Evolutionary conservation across 225 moss, liverwort and hornwort genomes (phyloP).

Genomic region (Neckera pumila): DNA sequence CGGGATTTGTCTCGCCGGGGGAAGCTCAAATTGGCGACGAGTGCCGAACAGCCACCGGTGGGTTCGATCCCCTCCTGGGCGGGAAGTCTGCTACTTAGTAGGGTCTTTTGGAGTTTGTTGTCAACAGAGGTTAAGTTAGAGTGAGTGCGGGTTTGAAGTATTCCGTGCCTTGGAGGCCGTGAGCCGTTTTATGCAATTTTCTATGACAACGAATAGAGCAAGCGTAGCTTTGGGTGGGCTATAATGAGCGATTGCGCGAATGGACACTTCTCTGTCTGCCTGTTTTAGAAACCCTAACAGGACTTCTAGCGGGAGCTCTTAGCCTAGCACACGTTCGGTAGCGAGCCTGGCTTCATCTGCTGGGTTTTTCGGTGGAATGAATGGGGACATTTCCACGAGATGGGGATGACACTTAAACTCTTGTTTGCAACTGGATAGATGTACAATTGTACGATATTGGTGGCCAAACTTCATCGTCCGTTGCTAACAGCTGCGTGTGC

Average conservation of each 20-base stretch:
- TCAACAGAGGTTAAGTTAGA: background rate
- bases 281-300: background rate
- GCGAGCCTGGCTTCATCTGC: background rate
- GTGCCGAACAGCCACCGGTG: conserved; percentile 12
- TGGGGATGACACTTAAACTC: background rate
- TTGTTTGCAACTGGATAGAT: background rate
- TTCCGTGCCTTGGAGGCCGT: background rate
- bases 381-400: background rate
- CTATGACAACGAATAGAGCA: background rate
- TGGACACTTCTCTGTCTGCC: background rate
- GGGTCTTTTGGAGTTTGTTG: background rate
- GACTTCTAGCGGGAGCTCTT: background rate
- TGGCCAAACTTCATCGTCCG: background rate
- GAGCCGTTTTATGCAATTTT: background rate
- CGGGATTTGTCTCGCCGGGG: conserved; percentile 31
- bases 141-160: background rate
- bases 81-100: background rate
- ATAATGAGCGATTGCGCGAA: background rate
- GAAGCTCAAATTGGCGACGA: conserved; percentile 31
- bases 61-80: background rate
- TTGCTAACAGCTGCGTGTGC: background rate
- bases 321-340: too few species aligned
- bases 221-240: background rate
- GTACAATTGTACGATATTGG: background rate
- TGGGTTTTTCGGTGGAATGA: background rate